Base-by-base conservation (phyloP, 176 grass and related monocot species). In the Guadua angustifolia region DNA sequence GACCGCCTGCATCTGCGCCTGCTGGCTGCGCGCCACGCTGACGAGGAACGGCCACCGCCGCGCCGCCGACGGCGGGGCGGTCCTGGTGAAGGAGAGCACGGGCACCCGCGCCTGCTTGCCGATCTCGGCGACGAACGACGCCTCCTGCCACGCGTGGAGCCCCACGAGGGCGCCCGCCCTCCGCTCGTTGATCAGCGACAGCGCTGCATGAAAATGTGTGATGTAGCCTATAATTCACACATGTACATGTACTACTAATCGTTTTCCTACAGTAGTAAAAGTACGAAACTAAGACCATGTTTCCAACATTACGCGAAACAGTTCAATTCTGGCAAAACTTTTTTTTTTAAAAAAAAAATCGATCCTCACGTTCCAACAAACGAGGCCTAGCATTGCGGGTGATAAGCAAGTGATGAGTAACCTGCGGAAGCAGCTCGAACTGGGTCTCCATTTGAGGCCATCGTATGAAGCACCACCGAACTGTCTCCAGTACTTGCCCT, bases 171-270 rank as follows among this genome's bases (percentile, higher is more conserved):
- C 66, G 38, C 38, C 35, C 3, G 19, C 66, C 1, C 66, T 25
- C 72, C 17, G 13, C 49, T 35, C 49, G 72, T 75, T 75, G 72
- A 75, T 75, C 26, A 75, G 47, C 26, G 72, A 75, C 9, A 75
- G 25, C 26, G 72, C 72, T 35, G 66, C 33, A 49, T 49, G 42
- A 43, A 49, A 49, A 49, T 15, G 12, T 14, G 4, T 32, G 39
- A 9, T 43, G 40, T 43, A 9, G 8, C 35, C 35, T 0, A 36
- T 36, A 36, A 36, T 36, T 36, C 2, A 43, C 42, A 43, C 1
- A 9, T 42, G 40, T 42, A 42, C 40, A 42, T 0, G 8, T 9
- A 43, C 8, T 43, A 9, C 42, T 9, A 43, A 8, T 9, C 8
- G 8, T 9, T 43, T 43, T 0, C 42, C 42, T 43, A 43, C n/a